phyloP scores from a whole-genome alignment of 2,329 filamentous ascomycete species.

The Neofusicoccum parvum region DNA sequence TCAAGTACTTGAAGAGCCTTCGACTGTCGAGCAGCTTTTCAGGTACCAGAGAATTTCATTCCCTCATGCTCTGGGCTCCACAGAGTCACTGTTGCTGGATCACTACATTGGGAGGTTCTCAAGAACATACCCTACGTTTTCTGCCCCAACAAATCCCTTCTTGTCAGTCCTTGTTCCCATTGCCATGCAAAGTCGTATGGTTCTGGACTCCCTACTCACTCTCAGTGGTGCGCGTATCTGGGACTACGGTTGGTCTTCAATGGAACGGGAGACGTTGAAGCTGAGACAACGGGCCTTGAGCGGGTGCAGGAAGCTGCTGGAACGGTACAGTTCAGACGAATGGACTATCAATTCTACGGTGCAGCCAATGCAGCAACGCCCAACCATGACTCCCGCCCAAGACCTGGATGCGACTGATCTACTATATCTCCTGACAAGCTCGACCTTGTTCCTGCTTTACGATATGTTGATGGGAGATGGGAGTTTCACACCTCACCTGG shows the following conservation, averaged over 20 bases:
- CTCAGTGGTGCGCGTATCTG: neutral
- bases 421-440: neutral
- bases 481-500: neutral
- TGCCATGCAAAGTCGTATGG: constrained; percentile 5
- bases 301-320: neutral
- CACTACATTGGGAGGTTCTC: neutral
- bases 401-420: neutral
- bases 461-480: neutral
- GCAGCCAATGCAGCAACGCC: neutral
- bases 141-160: neutral
- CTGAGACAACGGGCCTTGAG: neutral
- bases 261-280: neutral
- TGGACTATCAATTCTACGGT: neutral
- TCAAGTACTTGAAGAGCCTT: neutral
- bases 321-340: neutral
- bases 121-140: constrained; percentile 3
- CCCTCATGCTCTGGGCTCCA: neutral
- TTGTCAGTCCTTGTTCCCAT: neutral
- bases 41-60: neutral
- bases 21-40: neutral
- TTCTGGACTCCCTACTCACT: neutral
- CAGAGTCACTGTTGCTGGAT: neutral
- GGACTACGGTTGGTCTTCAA: neutral
- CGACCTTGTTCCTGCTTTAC: neutral
- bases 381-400: neutral